Evolutionary conservation across 2,329 filamentous ascomycete genomes (phyloP), one percentile per base, ranked within the genome.

Genomic region (Colletotrichum filicis): DNA sequence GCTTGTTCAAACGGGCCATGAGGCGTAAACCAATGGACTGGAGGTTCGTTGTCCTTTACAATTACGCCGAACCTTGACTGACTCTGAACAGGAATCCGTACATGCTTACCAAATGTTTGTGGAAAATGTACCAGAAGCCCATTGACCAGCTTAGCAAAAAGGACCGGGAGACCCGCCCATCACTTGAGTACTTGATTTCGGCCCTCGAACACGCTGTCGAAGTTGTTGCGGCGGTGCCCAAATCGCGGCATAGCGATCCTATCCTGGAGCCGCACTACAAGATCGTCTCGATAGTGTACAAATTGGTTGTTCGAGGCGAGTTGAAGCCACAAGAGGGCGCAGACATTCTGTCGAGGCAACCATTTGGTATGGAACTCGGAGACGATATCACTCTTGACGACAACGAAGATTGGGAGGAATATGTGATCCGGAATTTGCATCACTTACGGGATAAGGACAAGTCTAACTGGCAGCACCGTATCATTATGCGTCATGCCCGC

Each of bases 231-330:
- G 84, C 83, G 22, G 81, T 88, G 35, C 87, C 88, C 32, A 90
- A 90, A 75, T 88, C 88, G 5, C 84, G 88, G 16, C 85, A 87
- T 79, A 91, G 88, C 24, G 95, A 98, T 74, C 95, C 94, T 0
- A 92, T 97, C 28, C 88, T 98, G 19, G 95, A 98, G 80, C 95
- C 95, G 4, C 95, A 98, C 80, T 98, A 97, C 86, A 98, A 97
- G 83, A 92, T 98, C 24, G 89, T 97, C 46, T 93, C 94, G 2
- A 86, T 97, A 26, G 84, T 95, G 7, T 92, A 97, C 83, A 98
- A 98, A 81, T 87, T 98, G 28, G 93, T 97, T 19, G 86, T 85
- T 42, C 83, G 85, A 16, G 82, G 83, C 16, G 86, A 89, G 35
- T 76, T 91, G 5, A 74, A 82, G 2, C 82, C 83, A n/a, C 82